phyloP scores from a whole-genome alignment of 257 asterid genomes.

The Solanum sparsipilum region DNA sequence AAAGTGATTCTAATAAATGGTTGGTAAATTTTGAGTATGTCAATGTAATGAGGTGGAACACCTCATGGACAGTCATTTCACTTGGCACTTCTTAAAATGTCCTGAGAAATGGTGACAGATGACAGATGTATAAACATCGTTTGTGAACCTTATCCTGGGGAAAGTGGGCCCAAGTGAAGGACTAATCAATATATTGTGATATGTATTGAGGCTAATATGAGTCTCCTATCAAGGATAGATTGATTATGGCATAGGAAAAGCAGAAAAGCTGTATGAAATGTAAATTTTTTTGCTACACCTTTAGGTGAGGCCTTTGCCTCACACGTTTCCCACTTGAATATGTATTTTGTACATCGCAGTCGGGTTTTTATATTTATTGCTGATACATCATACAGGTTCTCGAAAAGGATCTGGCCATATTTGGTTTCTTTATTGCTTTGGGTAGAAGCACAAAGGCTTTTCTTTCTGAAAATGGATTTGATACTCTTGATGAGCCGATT shows the following conservation, averaged over 20 bases:
- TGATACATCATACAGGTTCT: slow-evolving; percentile 45
- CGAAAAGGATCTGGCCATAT: slow-evolving; percentile 90
- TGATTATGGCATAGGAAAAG: background rate
- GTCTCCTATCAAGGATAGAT: background rate
- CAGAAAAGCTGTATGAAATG: background rate
- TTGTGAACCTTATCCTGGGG: background rate
- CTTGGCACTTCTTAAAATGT: background rate
- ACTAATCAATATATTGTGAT: background rate
- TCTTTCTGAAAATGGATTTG: slow-evolving; percentile 67
- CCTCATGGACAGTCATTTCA: background rate
- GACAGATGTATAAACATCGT: background rate
- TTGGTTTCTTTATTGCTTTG: slow-evolving; percentile 94
- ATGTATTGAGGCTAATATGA: background rate
- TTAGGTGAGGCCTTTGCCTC: background rate
- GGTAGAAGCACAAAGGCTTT: slow-evolving; percentile 80
- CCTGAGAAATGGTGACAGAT: background rate
- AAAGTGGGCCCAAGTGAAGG: background rate
- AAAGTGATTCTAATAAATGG: background rate
- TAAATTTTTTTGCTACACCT: background rate
- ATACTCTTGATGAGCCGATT: slow-evolving; percentile 49
- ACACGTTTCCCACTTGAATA: background rate
- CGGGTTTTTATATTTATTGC: background rate
- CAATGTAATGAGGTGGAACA: background rate
- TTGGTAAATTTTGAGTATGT: background rate
- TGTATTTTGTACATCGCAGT: background rate